These are phyloP conservation scores for Calocybe cyanea DNA, from an alignment of 768 basidiomycete species.

Conservation along the genomic window DNA sequence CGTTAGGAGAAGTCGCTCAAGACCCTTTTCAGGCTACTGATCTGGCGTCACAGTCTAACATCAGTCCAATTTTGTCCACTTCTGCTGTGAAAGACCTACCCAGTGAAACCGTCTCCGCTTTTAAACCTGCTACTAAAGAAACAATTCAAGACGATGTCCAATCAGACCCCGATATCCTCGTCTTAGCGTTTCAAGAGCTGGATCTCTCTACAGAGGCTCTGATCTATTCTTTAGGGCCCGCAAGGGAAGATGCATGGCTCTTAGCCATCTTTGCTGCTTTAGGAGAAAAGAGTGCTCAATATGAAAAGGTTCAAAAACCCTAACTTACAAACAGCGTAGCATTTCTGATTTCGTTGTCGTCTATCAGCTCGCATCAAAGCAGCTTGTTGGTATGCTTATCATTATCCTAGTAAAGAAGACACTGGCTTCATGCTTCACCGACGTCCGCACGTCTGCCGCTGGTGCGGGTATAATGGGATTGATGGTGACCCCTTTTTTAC, in stretches of 20 bases:
- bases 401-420: slow-evolving; percentile 60
- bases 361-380: slow-evolving; percentile 62
- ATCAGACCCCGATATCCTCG: slow-evolving; percentile 61
- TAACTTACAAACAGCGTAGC: too few relatives aligned
- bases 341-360: background rate
- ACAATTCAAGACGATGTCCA: slow-evolving; percentile 21
- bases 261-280: slow-evolving; percentile 62
- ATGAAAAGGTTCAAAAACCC: slow-evolving; percentile 54
- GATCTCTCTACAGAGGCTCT: slow-evolving; percentile 78
- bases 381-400: slow-evolving; percentile 83
- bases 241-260: slow-evolving; percentile 71
- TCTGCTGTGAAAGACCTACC: background rate
- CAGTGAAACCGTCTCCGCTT: background rate
- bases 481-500: slow-evolving; percentile 44
- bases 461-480: slow-evolving; percentile 76
- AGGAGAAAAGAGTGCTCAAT: slow-evolving; percentile 59
- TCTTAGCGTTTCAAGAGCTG: slow-evolving; percentile 79
- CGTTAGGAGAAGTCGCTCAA: slow-evolving; percentile 23
- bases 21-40: slow-evolving; percentile 18
- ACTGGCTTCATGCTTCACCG: slow-evolving; percentile 46
- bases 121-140: background rate
- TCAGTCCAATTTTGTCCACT: background rate
- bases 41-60: too few relatives aligned
- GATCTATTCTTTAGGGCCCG: slow-evolving; percentile 60
- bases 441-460: slow-evolving; percentile 47